Evolutionary conservation across 305 asterid genomes (phyloP).

Genomic region (Ajuga reptans): DNA sequence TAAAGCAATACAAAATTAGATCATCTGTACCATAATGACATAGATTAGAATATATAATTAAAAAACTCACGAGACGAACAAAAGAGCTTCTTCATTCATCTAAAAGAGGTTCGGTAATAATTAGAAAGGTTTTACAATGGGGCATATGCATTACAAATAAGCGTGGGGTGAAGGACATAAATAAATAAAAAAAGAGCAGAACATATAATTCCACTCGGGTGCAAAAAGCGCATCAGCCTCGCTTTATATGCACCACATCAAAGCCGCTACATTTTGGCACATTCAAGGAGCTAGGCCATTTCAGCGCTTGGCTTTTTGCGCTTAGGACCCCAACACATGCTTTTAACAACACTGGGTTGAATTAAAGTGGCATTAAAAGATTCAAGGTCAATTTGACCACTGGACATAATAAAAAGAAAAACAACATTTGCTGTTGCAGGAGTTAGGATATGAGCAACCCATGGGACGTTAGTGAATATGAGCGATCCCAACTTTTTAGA

Average conservation of each 20-base stretch:
- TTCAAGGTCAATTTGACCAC: background rate
- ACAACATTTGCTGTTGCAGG: background rate
- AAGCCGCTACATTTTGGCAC: background rate
- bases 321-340: too few species aligned
- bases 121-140: too few species aligned
- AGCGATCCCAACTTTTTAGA: background rate
- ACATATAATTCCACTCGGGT: background rate
- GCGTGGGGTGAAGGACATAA: background rate
- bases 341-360: background rate
- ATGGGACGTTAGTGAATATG: background rate
- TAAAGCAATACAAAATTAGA: background rate
- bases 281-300: background rate
- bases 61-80: too few species aligned
- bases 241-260: background rate
- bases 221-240: background rate
- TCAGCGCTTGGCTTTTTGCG: too few species aligned
- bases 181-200: background rate
- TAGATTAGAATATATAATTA: too few species aligned
- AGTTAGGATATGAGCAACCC: constrained; percentile 7
- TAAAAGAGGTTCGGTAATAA: background rate
- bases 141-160: background rate
- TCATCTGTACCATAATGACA: background rate
- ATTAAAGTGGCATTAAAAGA: background rate
- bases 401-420: background rate
- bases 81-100: background rate